Evolutionary conservation across 1,139 yeast species (phyloP), one percentile per base, ranked within the genome.

Genomic region (Debaryomyces sp.): DNA sequence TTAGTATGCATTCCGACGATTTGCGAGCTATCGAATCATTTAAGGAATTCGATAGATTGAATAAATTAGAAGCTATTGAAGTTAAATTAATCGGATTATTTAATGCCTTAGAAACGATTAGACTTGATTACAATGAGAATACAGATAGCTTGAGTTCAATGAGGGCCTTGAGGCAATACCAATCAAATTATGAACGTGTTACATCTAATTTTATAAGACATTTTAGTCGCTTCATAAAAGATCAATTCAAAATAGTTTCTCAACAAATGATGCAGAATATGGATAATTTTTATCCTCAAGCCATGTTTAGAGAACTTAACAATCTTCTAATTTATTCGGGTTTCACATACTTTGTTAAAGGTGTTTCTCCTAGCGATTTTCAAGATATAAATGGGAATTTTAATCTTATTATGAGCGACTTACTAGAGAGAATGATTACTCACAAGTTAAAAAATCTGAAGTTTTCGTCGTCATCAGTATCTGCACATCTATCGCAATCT

Each of bases 131-230:
- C 48, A 63, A 62, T 13, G 66, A 64, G 18, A 66, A 65, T 15
- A 66, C 69, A 21, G 68, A 64, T 18, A 80, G 81, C 51, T 65
- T 88, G 52, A 85, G 89, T 41, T 75, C 81, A 12, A 87, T 90
- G 90, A 75, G 76, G 52, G 96, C 96, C 0, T 71, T 90, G 51
- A 79, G 77, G 53, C 94, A 89, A 40, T 85, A 87, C 60, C 79
- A 84, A 48, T 71, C 74, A 13, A 76, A 75, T 10, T 89, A 87
- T 59, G 89, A 86, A 56, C 64, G 70, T 29, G 85, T 85, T 0
- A 78, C 87, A 0, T 58, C 65, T 1, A 69, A 72, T 6, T 88
- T 90, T 59, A 67, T 82, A 37, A 58, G 63, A 9, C 77, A 80
- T 51, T 78, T 86, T 54, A 75, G 67, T 30, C 55, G 53, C 1